A percentile compares a stretch with the other conserved stretches of the same genome.
Evolutionary conservation across 495 filamentous ascomycete genomes (phyloP).

Genomic region (Saxispiralis lemnorum): DNA sequence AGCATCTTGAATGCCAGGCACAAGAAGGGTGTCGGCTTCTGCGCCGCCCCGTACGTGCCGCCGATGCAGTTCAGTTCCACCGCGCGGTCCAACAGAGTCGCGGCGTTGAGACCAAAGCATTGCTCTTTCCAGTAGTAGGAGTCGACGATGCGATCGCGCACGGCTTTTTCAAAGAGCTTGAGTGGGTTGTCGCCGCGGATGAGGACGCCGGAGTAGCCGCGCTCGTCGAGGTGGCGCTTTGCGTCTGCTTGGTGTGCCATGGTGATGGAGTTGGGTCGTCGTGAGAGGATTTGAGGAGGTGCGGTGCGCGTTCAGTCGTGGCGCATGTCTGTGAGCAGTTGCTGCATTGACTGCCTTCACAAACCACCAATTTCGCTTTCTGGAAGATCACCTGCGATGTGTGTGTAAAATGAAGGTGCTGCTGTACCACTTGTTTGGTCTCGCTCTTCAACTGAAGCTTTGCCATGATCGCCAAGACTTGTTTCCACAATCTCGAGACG

Average conservation of each 20-base stretch:
- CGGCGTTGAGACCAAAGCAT: slow-evolving; percentile 87
- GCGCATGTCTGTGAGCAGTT: not conserved
- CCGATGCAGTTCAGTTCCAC: slow-evolving; percentile 67
- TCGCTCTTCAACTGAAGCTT: too few relatives aligned
- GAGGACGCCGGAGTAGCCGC: slow-evolving; percentile 42
- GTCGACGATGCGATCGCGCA: slow-evolving; percentile 84
- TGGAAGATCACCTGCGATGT: too few relatives aligned
- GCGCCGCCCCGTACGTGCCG: slow-evolving; percentile 63
- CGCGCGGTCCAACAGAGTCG: slow-evolving; percentile 75
- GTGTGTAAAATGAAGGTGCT: too few relatives aligned
- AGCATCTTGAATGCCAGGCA: slow-evolving; percentile 91
- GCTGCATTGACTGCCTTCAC: too few relatives aligned
- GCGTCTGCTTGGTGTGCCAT: slow-evolving; percentile 30
- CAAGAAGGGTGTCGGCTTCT: slow-evolving; percentile 80
- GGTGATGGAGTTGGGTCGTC: not conserved
- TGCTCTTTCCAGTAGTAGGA: slow-evolving; percentile 98
- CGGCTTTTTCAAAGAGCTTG: slow-evolving; percentile 77
- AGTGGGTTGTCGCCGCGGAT: slow-evolving; percentile 72
- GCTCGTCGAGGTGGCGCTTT: slow-evolving; percentile 27
- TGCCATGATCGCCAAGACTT: too few relatives aligned
- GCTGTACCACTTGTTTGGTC: too few relatives aligned
- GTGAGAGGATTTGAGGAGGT: not conserved
- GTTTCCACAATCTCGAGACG: too few relatives aligned
- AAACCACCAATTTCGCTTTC: too few relatives aligned
- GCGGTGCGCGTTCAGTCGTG: not conserved